A percentile compares a stretch with the other conserved stretches of the same genome.
Conservation (phyloP, 768 basidiomycete genomes). For the Artomyces pyxidatus region DNA sequence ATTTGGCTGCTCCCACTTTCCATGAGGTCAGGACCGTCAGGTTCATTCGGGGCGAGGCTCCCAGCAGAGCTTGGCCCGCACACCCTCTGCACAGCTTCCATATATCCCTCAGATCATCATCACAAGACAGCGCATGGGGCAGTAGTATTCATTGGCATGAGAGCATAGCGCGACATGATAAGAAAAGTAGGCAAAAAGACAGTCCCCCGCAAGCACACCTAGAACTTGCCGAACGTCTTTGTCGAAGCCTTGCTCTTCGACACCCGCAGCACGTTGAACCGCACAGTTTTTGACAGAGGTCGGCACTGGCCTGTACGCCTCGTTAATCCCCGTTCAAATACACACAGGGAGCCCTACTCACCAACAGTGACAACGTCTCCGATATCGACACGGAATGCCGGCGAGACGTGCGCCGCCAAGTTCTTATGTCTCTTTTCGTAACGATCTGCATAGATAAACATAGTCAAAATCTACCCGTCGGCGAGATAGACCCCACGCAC, state of each 20-base stretch:
- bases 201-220: conserved; percentile 19
- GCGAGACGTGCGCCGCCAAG: conserved; percentile 92
- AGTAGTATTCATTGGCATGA: conserved; percentile 23
- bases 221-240: conserved; percentile 96
- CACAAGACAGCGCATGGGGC: conserved; percentile 7
- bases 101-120: not conserved
- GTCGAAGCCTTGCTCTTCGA: conserved; percentile 84
- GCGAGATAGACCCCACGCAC: conserved; percentile 38
- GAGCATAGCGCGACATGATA: conserved; percentile 22
- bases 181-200: conserved; percentile 18
- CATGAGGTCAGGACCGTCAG: too few species aligned
- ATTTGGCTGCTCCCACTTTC: conserved; percentile 7
- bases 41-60: too few species aligned
- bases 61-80: too few species aligned
- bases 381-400: conserved; percentile 95
- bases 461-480: not conserved
- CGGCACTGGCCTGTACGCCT: conserved; percentile 81
- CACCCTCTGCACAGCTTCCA: not conserved
- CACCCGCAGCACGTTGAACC: conserved; percentile 98
- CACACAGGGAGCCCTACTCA: conserved; percentile 32
- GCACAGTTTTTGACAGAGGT: conserved; percentile 96
- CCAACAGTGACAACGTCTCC: conserved; percentile 96
- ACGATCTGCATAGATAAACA: conserved; percentile 66
- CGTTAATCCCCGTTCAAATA: conserved; percentile 2
- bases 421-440: conserved; percentile 99